Evolutionary conservation across 1,139 yeast genomes (phyloP).

Genomic region (Hansenula lynferdii): DNA sequence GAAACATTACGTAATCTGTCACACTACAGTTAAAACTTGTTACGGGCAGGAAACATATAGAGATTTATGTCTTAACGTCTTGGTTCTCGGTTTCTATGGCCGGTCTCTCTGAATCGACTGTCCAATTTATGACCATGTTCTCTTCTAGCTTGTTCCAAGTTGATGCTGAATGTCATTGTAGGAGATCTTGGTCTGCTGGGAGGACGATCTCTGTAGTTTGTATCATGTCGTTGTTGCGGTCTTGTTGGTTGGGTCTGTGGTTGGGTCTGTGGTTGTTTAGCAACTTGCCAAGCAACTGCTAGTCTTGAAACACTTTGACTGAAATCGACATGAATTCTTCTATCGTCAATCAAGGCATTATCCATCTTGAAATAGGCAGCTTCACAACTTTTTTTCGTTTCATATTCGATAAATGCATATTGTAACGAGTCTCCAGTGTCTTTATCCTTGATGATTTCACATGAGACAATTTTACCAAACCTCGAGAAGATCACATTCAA

Average conservation of each 20-base stretch:
- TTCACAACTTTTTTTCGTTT: constrained; percentile 45
- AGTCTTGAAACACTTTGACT: constrained; percentile 64
- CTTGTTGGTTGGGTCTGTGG: background rate
- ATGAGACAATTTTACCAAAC: constrained; percentile 49
- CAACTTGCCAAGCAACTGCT: too few species aligned
- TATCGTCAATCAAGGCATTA: constrained; percentile 58
- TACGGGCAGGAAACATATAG: too few species aligned
- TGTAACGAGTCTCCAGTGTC: constrained; percentile 45
- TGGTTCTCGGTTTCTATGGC: too few species aligned
- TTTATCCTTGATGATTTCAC: constrained; percentile 45
- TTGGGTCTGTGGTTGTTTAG: too few species aligned
- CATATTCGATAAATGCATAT: constrained; percentile 62
- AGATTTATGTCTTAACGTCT: background rate
- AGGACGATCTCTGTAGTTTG: background rate
- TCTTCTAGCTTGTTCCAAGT: background rate
- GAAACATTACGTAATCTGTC: background rate
- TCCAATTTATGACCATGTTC: background rate
- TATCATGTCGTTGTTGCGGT: background rate
- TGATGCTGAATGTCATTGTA: background rate
- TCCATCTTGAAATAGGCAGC: constrained; percentile 56
- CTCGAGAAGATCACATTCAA: constrained; percentile 49
- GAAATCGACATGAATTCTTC: constrained; percentile 62
- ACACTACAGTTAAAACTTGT: background rate
- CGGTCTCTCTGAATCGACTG: too few species aligned
- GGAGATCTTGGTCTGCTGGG: background rate